Evolutionary conservation across 1,284 basidiomycete genomes (phyloP).

Genomic region (Wolfiporia cocos): DNA sequence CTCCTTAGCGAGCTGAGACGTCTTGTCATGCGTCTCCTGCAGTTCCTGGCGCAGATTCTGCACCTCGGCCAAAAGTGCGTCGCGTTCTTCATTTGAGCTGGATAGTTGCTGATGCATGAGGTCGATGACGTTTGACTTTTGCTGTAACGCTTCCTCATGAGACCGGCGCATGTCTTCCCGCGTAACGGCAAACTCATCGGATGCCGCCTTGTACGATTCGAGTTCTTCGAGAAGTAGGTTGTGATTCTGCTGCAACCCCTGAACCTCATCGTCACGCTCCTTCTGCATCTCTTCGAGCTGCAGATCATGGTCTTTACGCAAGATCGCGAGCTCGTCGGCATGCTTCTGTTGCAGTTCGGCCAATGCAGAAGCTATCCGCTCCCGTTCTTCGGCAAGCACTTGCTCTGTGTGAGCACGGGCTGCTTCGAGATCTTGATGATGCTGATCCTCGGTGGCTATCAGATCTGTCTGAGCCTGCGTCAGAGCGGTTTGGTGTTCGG

Average conservation of each 20-base stretch:
- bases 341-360: constrained; percentile 33
- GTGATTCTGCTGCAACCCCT: constrained; percentile 42
- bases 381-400: constrained; percentile 29
- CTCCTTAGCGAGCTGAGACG: constrained; percentile 60
- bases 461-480: constrained; percentile 37
- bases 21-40: constrained; percentile 48
- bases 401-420: constrained; percentile 31
- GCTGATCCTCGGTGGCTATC: constrained; percentile 39
- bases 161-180: constrained; percentile 43
- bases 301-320: constrained; percentile 47
- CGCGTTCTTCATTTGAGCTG: constrained; percentile 41
- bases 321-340: constrained; percentile 32
- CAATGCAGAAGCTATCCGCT: constrained; percentile 31
- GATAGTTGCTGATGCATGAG: constrained; percentile 45
- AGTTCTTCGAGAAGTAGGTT: constrained; percentile 56
- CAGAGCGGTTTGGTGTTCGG: constrained; percentile 41
- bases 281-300: constrained; percentile 53
- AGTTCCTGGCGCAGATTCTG: constrained; percentile 55
- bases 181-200: constrained; percentile 45
- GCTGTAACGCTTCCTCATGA: constrained; percentile 45
- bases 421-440: constrained; percentile 36
- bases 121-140: constrained; percentile 43
- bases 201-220: constrained; percentile 53
- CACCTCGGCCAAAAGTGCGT: constrained; percentile 47
- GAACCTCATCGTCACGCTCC: constrained; percentile 32